Conservation (phyloP, 1,284 basidiomycete species). For the Golubevia pallescens region DNA sequence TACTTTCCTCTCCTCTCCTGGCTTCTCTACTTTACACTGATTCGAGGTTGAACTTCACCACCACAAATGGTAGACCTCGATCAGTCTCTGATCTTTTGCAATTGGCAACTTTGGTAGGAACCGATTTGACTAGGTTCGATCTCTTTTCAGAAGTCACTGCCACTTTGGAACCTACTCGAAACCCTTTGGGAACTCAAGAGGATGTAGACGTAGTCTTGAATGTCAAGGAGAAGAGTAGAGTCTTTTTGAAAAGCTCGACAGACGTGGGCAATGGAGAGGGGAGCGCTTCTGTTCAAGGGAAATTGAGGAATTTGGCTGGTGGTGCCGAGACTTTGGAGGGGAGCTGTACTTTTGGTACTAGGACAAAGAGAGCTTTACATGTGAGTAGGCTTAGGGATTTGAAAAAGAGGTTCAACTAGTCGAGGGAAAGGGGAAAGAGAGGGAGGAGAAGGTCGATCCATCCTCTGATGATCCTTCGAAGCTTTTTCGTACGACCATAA, state of each 20-base stretch:
- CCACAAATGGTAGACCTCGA: too few relatives aligned
- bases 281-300: conserved; percentile 65
- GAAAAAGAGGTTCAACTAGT: too few relatives aligned
- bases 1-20: background rate
- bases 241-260: conserved; percentile 84
- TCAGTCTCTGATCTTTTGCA: too few relatives aligned
- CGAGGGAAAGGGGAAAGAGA: too few relatives aligned
- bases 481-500: too few relatives aligned
- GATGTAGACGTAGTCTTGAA: conserved; percentile 87
- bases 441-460: too few relatives aligned
- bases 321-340: conserved; percentile 88
- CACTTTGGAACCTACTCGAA: conserved; percentile 73
- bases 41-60: background rate
- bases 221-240: conserved; percentile 78
- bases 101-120: too few relatives aligned
- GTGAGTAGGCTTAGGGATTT: too few relatives aligned
- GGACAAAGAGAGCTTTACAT: conserved; percentile 79
- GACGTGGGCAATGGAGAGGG: conserved; percentile 95
- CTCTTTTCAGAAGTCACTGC: conserved; percentile 78
- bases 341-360: conserved; percentile 82
- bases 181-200: conserved; percentile 70
- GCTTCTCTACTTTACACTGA: background rate
- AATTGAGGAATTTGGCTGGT: conserved; percentile 78
- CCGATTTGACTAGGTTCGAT: conserved; percentile 68
- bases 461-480: too few relatives aligned